These are phyloP conservation scores for Agroathelia rolfsii DNA, from an alignment of 1,284 basidiomycete species.

Conservation along the genomic window DNA sequence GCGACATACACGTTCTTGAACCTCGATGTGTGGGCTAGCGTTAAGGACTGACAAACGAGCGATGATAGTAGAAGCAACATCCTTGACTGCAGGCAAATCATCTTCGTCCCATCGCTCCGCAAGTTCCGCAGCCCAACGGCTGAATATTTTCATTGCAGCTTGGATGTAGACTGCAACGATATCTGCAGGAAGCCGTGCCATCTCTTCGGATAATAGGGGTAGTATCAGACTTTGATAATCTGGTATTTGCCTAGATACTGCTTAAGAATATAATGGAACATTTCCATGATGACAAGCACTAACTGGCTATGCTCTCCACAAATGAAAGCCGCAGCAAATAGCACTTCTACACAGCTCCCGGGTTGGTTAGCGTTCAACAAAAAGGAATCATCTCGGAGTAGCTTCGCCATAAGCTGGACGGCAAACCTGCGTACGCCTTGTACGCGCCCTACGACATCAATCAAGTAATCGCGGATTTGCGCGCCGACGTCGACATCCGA, in stretches of 20 bases:
- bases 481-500: slow-evolving; percentile 68
- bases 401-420: slow-evolving; percentile 70
- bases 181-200: slow-evolving; percentile 44
- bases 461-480: slow-evolving; percentile 72
- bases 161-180: slow-evolving; percentile 75
- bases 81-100: slow-evolving; percentile 49
- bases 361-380: slow-evolving; percentile 50
- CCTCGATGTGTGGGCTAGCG: slow-evolving; percentile 65
- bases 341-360: slow-evolving; percentile 66
- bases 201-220: slow-evolving; percentile 55
- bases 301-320: slow-evolving; percentile 87
- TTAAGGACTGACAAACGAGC: slow-evolving; percentile 46
- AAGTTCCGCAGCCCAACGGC: slow-evolving; percentile 68
- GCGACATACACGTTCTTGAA: slow-evolving; percentile 81
- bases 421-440: slow-evolving; percentile 68
- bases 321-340: slow-evolving; percentile 92
- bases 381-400: slow-evolving; percentile 73
- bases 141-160: slow-evolving; percentile 80
- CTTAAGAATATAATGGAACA: slow-evolving; percentile 2
- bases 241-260: slow-evolving; percentile 13
- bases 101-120: slow-evolving; percentile 71
- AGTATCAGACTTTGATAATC: slow-evolving; percentile 63
- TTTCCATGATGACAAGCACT: slow-evolving; percentile 23
- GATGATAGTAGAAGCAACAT: slow-evolving; percentile 50
- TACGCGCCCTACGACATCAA: slow-evolving; percentile 83